Evolutionary conservation across 106 monocot species (phyloP), one percentile per base, ranked within the genome.

Genomic region (Dendrobium catenatum): DNA sequence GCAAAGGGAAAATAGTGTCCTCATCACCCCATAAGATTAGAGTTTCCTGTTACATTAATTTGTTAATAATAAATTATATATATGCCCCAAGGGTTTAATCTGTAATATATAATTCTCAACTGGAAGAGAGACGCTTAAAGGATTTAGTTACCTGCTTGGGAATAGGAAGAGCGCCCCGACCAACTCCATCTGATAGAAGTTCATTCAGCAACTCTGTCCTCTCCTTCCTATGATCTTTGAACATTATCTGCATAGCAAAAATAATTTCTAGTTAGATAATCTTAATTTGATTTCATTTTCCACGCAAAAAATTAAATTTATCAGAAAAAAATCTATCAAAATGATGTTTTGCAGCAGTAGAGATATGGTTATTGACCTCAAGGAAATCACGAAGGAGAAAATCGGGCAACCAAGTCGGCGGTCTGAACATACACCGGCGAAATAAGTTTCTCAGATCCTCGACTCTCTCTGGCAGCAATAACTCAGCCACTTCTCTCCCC

Each of bases 21-120:
- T 83, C 87, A 44, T 93, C 87, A 11, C 95, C 92, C 95, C 95
- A 95, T 49, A 93, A 74, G 55, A 95, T 79, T 27, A 95, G 85
- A 37, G 92, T 89, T 66, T 92, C 90, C 95, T 95, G 41, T 44
- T 74, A 4, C 17, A 26, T 26, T 26, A n/a, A n/a, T 51, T 51
- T 51, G 2, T 11, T 13, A 51, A 2, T 13, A 51, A 2, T 51
- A 13, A 51, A 13, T 51, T 51, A 48, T 51, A 15, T 51, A 15
- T 10, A 51, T 2, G 1, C 1, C 51, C 3, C 0, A 51, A 13
- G 51, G 10, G 51, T 51, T 51, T 51, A 13, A 16, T 51, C 51
- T 13, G 46, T 37, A 37, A 37, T 37, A 37, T 37, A 37, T 37
- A 37, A 37, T 37, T 37, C 37, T 37, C 37, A 6, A 46, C 13